Percentiles rank a stretch among this genome's conserved stretches.
Evolutionary conservation across 2,329 filamentous ascomycete species (phyloP).

Genomic region (Furcasterigmium sp.): DNA sequence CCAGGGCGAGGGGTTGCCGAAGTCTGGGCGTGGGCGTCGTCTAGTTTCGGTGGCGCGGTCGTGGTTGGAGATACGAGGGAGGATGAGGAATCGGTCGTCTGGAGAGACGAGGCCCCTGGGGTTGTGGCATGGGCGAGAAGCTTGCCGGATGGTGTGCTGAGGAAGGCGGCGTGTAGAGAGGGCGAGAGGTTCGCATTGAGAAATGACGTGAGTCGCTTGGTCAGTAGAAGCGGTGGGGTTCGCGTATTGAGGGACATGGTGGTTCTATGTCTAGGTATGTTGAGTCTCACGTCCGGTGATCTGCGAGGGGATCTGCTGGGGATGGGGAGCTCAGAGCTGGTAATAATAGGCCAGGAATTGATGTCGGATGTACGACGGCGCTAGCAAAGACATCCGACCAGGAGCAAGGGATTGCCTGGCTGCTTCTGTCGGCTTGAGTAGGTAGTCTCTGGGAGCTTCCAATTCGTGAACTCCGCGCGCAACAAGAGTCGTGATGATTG

Average conservation of each 20-base stretch:
- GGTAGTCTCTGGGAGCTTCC: too few species aligned
- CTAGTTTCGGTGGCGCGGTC: not conserved
- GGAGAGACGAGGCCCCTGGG: conserved; percentile 18
- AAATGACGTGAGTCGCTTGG: conserved; percentile 59
- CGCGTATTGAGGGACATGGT: conserved; percentile 31
- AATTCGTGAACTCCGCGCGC: too few species aligned
- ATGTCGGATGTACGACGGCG: too few species aligned
- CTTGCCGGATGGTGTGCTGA: conserved; percentile 56
- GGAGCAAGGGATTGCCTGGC: too few species aligned
- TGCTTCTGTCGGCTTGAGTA: too few species aligned
- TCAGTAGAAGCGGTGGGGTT: conserved; percentile 57
- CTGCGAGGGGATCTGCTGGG: too few species aligned
- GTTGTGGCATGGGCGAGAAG: conserved; percentile 57
- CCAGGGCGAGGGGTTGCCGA: conserved; percentile 2
- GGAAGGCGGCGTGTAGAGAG: conserved; percentile 52
- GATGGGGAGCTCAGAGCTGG: too few species aligned
- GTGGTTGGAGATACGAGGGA: not conserved
- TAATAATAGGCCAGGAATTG: too few species aligned
- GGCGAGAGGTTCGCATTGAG: conserved; percentile 53
- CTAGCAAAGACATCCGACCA: too few species aligned
- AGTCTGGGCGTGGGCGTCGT: not conserved
- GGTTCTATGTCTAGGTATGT: too few species aligned
- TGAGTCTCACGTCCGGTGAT: too few species aligned
- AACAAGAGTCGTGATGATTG: too few species aligned
- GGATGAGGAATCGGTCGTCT: not conserved